Conservation (phyloP, 768 basidiomycete species). For the Russula olivacea region DNA sequence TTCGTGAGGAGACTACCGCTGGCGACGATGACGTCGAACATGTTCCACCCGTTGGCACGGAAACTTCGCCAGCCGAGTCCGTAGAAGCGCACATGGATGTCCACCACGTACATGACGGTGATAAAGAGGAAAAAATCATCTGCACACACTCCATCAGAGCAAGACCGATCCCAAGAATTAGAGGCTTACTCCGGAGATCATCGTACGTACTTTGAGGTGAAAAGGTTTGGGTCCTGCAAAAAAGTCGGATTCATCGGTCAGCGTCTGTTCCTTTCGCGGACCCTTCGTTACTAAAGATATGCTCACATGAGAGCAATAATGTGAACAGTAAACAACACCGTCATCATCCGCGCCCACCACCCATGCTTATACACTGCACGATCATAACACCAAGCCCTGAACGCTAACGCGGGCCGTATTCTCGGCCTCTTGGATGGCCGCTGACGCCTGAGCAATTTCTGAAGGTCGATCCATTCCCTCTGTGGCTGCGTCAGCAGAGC, state of each 20-base stretch:
- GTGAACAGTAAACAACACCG: conserved; percentile 71
- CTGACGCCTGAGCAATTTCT: conserved; percentile 83
- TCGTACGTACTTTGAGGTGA: conserved; percentile 43
- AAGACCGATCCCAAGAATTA: too few relatives aligned
- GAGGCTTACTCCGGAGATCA: conserved; percentile 50
- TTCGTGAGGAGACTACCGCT: conserved; percentile 81
- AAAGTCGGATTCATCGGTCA: not conserved
- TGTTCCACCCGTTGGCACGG: conserved; percentile 88
- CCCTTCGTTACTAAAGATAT: not conserved
- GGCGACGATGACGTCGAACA: conserved; percentile 81
- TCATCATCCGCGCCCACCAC: conserved; percentile 83
- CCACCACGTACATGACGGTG: conserved; percentile 65
- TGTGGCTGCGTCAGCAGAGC: conserved; percentile 84
- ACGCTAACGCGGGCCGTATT: conserved; percentile 42
- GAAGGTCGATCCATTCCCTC: conserved; percentile 89
- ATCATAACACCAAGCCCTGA: conserved; percentile 86
- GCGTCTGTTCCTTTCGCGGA: not conserved
- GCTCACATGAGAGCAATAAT: conserved; percentile 78
- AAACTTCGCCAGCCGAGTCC: conserved; percentile 85
- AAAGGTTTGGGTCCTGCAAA: conserved; percentile 73
- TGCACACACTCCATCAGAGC: conserved; percentile 29
- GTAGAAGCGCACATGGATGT: conserved; percentile 69
- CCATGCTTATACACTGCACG: conserved; percentile 89
- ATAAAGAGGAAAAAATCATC: conserved; percentile 74
- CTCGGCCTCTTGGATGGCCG: conserved; percentile 79